Conservation (phyloP, 257 asterid genomes). For the Lycium ferocissimum region DNA sequence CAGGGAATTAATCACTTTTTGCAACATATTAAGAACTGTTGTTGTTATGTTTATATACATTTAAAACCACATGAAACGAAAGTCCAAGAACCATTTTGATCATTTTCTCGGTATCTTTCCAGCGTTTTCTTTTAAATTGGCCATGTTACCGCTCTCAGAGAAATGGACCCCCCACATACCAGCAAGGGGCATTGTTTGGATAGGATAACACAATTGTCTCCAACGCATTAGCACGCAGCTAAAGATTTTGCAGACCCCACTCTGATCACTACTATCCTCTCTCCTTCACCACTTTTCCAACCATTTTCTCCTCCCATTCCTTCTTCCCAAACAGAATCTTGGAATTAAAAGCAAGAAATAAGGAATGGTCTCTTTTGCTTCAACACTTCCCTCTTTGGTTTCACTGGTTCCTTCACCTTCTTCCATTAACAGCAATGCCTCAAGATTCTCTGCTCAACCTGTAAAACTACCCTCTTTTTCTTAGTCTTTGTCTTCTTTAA, state of each 20-base stretch:
- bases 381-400: slow-evolving; percentile 67
- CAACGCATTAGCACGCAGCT: not conserved
- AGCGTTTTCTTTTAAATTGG: not conserved
- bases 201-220: slow-evolving; percentile 21
- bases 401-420: slow-evolving; percentile 49
- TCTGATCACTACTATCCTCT: slow-evolving; percentile 15
- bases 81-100: too few relatives aligned
- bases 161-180: not conserved
- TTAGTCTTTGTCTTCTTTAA: not conserved
- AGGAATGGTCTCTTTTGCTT: slow-evolving; percentile 72
- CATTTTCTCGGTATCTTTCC: not conserved
- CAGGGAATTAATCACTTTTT: too few relatives aligned
- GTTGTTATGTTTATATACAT: too few relatives aligned
- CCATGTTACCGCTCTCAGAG: too few relatives aligned
- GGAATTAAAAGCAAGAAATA: slow-evolving; percentile 8
- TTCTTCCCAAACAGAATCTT: not conserved
- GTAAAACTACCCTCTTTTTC: slow-evolving; percentile 44
- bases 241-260: slow-evolving; percentile 28
- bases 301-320: not conserved
- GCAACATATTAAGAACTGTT: too few relatives aligned
- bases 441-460: slow-evolving; percentile 44
- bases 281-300: slow-evolving; percentile 1
- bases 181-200: slow-evolving; percentile 7
- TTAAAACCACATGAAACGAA: too few relatives aligned
- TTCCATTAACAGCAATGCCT: slow-evolving; percentile 36